These are phyloP conservation scores for Colletotrichum nymphaeae DNA, from an alignment of 2,329 filamentous ascomycete genomes.

Conservation along the genomic window DNA sequence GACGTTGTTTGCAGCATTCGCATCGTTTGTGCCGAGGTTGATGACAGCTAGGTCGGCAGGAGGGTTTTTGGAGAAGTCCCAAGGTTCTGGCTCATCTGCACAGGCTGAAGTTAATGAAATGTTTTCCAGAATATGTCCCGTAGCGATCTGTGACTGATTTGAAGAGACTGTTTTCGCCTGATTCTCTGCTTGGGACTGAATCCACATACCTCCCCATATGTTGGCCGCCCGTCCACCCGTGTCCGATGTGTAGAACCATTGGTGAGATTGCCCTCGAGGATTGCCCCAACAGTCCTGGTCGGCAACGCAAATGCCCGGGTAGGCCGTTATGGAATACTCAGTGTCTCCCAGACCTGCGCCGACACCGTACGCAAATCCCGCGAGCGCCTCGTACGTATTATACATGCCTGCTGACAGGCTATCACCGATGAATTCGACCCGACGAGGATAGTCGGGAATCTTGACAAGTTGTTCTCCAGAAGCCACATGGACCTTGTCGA, in stretches of 20 bases:
- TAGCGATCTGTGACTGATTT: not conserved
- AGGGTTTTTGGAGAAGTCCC: conserved; percentile 55
- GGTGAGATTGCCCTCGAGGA: conserved; percentile 60
- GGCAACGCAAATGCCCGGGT: conserved; percentile 67
- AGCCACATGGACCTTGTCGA: conserved; percentile 62
- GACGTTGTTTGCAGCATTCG: conserved; percentile 55
- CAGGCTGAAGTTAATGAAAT: not conserved
- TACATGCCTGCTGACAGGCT: conserved; percentile 67
- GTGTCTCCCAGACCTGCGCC: conserved; percentile 67
- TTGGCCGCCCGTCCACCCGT: conserved; percentile 57
- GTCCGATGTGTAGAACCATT: conserved; percentile 69
- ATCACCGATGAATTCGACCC: conserved; percentile 57
- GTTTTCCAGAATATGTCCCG: not conserved
- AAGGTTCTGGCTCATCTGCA: conserved; percentile 54
- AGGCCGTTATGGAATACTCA: conserved; percentile 68
- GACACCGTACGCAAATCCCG: conserved; percentile 66
- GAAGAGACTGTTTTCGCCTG: not conserved
- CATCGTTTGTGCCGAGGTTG: conserved; percentile 60
- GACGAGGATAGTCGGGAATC: conserved; percentile 47
- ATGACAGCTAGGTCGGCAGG: conserved; percentile 58
- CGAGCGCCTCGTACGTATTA: conserved; percentile 68
- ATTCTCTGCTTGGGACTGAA: conserved; percentile 4
- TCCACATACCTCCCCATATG: conserved; percentile 54
- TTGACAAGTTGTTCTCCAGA: conserved; percentile 57
- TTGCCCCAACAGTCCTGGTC: conserved; percentile 68